These are phyloP conservation scores for Sporothrix euskadiensis DNA, from an alignment of 2,329 filamentous ascomycete genomes.

Conservation along the genomic window DNA sequence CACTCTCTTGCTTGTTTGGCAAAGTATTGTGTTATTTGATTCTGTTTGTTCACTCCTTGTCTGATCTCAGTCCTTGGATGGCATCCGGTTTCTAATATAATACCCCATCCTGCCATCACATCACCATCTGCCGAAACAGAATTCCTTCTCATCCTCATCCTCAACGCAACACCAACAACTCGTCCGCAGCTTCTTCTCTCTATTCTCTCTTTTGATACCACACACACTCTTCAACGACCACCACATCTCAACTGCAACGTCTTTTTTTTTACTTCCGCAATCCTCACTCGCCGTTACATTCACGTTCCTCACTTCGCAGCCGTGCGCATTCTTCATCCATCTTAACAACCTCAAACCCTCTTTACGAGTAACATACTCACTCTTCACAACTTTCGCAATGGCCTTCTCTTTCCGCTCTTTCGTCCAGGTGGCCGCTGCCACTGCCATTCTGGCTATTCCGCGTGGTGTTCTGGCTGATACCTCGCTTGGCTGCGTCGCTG, in stretches of 20 bases:
- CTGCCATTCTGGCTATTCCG: constrained; percentile 23
- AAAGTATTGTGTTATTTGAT: not conserved
- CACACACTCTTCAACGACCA: not conserved
- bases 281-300: not conserved
- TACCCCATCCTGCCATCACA: constrained; percentile 20
- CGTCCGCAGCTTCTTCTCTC: not conserved
- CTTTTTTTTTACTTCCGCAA: not conserved
- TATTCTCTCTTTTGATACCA: not conserved
- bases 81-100: constrained; percentile 13
- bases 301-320: constrained; percentile 11
- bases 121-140: constrained; percentile 15
- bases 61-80: constrained; percentile 11
- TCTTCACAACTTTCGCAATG: constrained; percentile 18
- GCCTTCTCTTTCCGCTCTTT: constrained; percentile 25
- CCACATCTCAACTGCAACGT: constrained; percentile 3
- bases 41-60: not conserved
- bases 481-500: constrained; percentile 31
- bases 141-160: not conserved
- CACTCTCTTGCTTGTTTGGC: not conserved
- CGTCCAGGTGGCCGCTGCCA: constrained; percentile 22
- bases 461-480: constrained; percentile 24
- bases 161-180: not conserved
- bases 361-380: not conserved
- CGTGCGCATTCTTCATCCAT: not conserved
- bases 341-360: not conserved